Percentiles rank a stretch among this genome's conserved stretches.
Conservation (phyloP, 1,284 basidiomycete genomes). For the Cryptococcus maquisensis region DNA sequence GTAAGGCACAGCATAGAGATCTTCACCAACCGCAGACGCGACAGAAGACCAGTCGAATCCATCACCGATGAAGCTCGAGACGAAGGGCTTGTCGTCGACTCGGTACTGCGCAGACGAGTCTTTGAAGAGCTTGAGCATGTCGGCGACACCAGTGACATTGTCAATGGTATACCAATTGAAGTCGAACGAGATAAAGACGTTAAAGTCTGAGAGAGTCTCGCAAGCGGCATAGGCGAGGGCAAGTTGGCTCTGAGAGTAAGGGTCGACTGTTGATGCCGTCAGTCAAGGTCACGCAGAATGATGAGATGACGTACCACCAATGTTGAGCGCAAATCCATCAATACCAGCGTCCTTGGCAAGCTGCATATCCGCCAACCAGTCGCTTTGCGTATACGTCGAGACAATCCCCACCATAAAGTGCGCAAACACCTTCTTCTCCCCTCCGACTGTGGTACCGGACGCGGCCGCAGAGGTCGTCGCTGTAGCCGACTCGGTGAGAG, state of each 20-base stretch:
- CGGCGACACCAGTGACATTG: constrained; percentile 20
- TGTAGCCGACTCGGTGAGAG: not conserved
- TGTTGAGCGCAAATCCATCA: constrained; percentile 46
- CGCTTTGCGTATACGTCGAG: constrained; percentile 25
- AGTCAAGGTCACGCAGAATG: too few species aligned
- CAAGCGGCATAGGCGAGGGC: constrained; percentile 42
- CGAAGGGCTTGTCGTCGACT: constrained; percentile 41
- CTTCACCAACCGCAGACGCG: constrained; percentile 21
- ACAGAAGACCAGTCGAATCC: constrained; percentile 40
- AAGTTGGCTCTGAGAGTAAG: constrained; percentile 39
- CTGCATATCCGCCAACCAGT: constrained; percentile 41
- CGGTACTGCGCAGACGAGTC: constrained; percentile 28
- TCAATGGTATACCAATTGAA: constrained; percentile 44
- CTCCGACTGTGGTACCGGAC: not conserved
- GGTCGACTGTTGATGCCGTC: constrained; percentile 18
- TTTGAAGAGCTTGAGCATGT: constrained; percentile 30
- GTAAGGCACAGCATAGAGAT: constrained; percentile 42
- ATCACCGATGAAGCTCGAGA: constrained; percentile 46
- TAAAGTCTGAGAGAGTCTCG: constrained; percentile 27
- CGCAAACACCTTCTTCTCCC: constrained; percentile 40
- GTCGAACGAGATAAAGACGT: constrained; percentile 46
- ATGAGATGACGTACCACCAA: constrained; percentile 19
- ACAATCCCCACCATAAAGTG: constrained; percentile 47
- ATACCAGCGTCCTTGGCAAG: constrained; percentile 41
- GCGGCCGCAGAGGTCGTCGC: not conserved